A percentile compares a stretch with the other conserved stretches of the same genome.
Evolutionary conservation across 73 alveolate species (phyloP).

Genomic region (Diophrys sp.): DNA sequence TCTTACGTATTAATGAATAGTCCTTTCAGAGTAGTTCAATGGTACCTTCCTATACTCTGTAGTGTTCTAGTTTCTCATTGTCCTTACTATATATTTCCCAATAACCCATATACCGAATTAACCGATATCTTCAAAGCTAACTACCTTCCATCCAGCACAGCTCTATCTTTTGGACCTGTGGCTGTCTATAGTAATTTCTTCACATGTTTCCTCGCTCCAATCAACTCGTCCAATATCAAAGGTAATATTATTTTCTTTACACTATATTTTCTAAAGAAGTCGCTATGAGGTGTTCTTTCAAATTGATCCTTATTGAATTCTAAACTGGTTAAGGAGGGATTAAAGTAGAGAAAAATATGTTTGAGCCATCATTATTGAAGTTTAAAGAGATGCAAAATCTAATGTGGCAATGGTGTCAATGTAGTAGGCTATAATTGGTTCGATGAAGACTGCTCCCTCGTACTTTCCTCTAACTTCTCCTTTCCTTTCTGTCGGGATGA

Average conservation of each 20-base stretch:
- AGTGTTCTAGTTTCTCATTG: no score
- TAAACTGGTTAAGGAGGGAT: constrained; percentile 45
- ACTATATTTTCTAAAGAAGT: constrained; percentile 81
- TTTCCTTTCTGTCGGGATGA: constrained; percentile 91
- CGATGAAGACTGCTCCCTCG: constrained; percentile 99
- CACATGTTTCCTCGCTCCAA: constrained; percentile 97
- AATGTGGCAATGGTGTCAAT: constrained; percentile 96
- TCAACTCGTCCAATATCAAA: constrained; percentile 88
- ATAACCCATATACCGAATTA: constrained; percentile 81
- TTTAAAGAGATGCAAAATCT: constrained; percentile 98
- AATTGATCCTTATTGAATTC: constrained; percentile 59
- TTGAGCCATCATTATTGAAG: constrained; percentile 99
- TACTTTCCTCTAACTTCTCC: constrained; percentile 82
- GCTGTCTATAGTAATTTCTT: constrained; percentile 85
- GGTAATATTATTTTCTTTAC: constrained; percentile 95
- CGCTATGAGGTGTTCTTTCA: constrained; percentile 86
- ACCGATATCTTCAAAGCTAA: constrained; percentile 80
- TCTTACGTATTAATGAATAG: no score
- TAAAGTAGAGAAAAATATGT: constrained; percentile 95
- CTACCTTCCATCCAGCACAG: constrained; percentile 79
- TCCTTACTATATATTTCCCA: no score
- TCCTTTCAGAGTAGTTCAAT: no score
- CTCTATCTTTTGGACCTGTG: constrained; percentile 70
- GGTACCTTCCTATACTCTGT: no score
- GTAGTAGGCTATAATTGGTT: constrained; percentile 91